Base-by-base conservation (phyloP, 768 basidiomycete species). In the Mycena kentingensis region DNA sequence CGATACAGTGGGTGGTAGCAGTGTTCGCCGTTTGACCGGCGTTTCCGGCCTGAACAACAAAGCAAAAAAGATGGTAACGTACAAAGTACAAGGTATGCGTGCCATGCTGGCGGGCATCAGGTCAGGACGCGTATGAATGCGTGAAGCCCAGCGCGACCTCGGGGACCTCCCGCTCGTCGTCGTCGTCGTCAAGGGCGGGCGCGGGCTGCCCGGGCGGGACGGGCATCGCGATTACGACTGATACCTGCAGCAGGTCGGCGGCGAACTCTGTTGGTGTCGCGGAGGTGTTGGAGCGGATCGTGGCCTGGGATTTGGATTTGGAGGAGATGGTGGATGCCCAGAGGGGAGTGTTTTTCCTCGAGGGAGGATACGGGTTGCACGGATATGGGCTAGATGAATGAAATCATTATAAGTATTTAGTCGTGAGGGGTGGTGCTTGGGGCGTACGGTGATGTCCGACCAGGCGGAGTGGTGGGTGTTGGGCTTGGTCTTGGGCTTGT, bases 151-250 rank as follows among this genome's bases (percentile, higher is more conserved):
- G 63, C 4, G 76, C 75, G 3, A 84, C 69, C 37, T 82, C 74
- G 26, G 82, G 81, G 8, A 83, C n/a, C n/a, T n/a, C n/a, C n/a
- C n/a, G 63, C 26, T 65, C 61, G 35, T 72, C 72, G 27, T 63
- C 67, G n/a, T 70, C 66, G n/a, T n/a, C n/a, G n/a, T n/a, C n/a
- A n/a, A n/a, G n/a, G n/a, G n/a, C n/a, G n/a, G n/a, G n/a, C 19
- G 22, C 16, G 10, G 31, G 55, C 53, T 24, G 48, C 46, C 52
- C 54, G 55, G 35, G 50, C 11, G 59, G 70, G 16, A 73, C 67
- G 2, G 84, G 83, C 83, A 84, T 84, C 16, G 77, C 74, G 38
- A 85, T 73, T 52, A 85, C 68, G 3, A 84, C 79, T 16, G 81
- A 75, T 11, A 85, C 72, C 59, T 82, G 79, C 19, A 82, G 66